Evolutionary conservation across 2,329 filamentous ascomycete genomes (phyloP).

Genomic region (Trichophyton mentagrophytes): DNA sequence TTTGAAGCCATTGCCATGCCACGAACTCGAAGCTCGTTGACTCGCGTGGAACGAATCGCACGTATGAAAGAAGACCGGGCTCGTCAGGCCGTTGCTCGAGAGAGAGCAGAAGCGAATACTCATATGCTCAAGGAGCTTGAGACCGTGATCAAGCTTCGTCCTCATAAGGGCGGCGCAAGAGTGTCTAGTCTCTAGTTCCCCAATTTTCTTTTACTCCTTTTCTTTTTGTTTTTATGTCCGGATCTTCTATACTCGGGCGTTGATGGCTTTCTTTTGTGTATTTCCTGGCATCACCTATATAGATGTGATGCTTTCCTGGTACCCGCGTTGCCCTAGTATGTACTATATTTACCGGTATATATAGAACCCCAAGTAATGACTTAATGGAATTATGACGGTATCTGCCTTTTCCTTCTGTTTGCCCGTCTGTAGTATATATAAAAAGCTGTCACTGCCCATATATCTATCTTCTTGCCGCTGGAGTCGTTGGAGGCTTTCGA

Average conservation of each 20-base stretch:
- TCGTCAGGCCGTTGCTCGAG: constrained; percentile 55
- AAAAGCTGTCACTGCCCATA: too few species aligned
- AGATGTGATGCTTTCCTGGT: background rate
- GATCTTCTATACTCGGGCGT: background rate
- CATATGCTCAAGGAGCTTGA: constrained; percentile 90
- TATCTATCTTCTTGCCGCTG: background rate
- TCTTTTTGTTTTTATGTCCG: background rate
- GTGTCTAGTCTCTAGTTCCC: background rate
- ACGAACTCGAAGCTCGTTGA: constrained; percentile 55
- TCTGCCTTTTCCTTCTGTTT: background rate
- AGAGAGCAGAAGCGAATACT: constrained; percentile 66
- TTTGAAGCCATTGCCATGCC: constrained; percentile 83
- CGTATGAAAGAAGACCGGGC: constrained; percentile 81
- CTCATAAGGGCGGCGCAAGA: constrained; percentile 17
- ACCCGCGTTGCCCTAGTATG: background rate
- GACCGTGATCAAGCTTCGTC: constrained; percentile 61
- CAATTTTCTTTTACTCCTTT: background rate
- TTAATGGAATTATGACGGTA: background rate
- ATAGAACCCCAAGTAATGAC: background rate
- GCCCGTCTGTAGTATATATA: background rate
- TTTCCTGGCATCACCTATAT: background rate
- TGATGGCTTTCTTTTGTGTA: background rate
- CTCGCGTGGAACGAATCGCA: constrained; percentile 72
- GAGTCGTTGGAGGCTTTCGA: background rate
- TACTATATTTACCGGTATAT: background rate